phyloP scores from a whole-genome alignment of 2,329 filamentous ascomycete genomes.

The Exophiala sp. region DNA sequence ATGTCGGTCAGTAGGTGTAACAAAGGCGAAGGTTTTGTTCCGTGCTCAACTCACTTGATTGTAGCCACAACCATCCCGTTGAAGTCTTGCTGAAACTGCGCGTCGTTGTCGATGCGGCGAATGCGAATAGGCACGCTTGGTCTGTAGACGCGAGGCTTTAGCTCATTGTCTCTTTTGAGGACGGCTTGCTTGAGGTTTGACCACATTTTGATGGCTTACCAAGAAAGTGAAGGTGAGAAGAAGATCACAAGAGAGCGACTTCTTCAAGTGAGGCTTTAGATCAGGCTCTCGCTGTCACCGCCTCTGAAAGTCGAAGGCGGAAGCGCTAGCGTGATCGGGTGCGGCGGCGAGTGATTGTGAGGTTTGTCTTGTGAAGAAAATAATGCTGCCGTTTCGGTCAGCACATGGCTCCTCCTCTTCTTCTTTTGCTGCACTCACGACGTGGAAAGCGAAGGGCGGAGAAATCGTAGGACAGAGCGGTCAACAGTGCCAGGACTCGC shows the following conservation, averaged over 20 bases:
- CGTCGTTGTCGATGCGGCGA: slow-evolving; percentile 13
- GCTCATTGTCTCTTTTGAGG: slow-evolving; percentile 6
- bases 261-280: not conserved
- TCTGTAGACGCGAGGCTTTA: slow-evolving; percentile 9
- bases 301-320: too few relatives aligned
- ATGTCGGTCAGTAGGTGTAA: slow-evolving; percentile 25
- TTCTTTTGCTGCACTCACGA: slow-evolving; percentile 10
- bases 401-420: slow-evolving; percentile 3
- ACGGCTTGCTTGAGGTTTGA: not conserved
- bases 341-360: too few relatives aligned
- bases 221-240: slow-evolving; percentile 4
- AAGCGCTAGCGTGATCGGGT: too few relatives aligned
- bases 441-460: slow-evolving; percentile 11
- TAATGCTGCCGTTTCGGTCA: not conserved
- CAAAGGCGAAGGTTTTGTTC: slow-evolving; percentile 7
- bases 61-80: slow-evolving; percentile 59
- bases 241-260: slow-evolving; percentile 1
- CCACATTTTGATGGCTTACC: slow-evolving; percentile 15
- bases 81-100: slow-evolving; percentile 7
- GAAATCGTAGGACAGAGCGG: slow-evolving; percentile 13
- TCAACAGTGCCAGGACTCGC: slow-evolving; percentile 17
- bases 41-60: slow-evolving; percentile 53
- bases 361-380: not conserved
- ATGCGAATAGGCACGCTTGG: slow-evolving; percentile 9
- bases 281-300: too few relatives aligned